A percentile compares a stretch with the other conserved stretches of the same genome.
Conservation (phyloP, 768 basidiomycete genomes). For the Hericium coralloides region DNA sequence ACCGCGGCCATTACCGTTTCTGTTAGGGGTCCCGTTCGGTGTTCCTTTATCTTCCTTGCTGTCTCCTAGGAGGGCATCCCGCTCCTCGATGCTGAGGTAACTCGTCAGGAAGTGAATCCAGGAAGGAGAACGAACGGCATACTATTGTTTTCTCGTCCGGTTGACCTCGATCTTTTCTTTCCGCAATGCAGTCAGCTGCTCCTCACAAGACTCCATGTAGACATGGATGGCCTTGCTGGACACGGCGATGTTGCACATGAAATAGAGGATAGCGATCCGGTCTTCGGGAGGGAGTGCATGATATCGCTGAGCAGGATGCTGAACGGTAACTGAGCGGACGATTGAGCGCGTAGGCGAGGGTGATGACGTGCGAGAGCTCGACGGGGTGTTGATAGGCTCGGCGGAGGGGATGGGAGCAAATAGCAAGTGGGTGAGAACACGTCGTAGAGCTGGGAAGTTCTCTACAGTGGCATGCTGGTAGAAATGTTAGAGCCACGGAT, state of each 20-base stretch:
- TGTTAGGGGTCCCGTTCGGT: constrained; percentile 13
- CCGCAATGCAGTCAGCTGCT: constrained; percentile 81
- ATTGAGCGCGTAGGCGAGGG: constrained; percentile 32
- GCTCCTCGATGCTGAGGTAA: constrained; percentile 56
- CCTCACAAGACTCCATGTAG: constrained; percentile 87
- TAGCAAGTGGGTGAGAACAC: constrained; percentile 61
- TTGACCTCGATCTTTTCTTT: constrained; percentile 97
- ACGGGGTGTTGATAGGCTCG: constrained; percentile 36
- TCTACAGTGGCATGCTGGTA: constrained; percentile 62
- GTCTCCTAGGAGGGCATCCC: constrained; percentile 54
- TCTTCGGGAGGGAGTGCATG: constrained; percentile 63
- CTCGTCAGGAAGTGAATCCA: constrained; percentile 5
- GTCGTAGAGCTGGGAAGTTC: constrained; percentile 66
- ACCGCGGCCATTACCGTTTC: too few relatives aligned
- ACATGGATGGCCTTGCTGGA: constrained; percentile 84
- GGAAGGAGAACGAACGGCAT: constrained; percentile 26
- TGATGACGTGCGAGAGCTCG: constrained; percentile 36
- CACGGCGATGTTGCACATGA: constrained; percentile 83
- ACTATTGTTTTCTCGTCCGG: constrained; percentile 83
- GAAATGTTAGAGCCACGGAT: neutral
- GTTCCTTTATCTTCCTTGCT: constrained; percentile 28
- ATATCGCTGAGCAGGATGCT: constrained; percentile 69
- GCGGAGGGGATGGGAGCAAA: constrained; percentile 51
- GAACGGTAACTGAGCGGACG: constrained; percentile 42
- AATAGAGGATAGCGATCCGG: constrained; percentile 78